phyloP scores from a whole-genome alignment of 805 yeast genomes.

The Saturnispora besseyi region DNA sequence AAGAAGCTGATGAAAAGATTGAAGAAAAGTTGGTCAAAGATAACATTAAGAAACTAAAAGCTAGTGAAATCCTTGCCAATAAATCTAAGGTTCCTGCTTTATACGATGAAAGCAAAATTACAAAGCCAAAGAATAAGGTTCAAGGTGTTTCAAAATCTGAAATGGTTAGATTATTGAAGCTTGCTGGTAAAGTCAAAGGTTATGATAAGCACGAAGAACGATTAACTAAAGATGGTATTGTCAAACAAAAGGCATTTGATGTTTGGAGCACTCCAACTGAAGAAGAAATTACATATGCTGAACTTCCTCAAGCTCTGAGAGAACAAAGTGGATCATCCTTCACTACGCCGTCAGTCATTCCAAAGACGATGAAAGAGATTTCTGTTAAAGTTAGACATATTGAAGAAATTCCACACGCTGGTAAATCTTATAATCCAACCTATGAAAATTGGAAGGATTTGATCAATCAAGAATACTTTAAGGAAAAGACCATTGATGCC shows the following conservation, averaged over 20 bases:
- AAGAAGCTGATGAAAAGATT: conserved; percentile 45
- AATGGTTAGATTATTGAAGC: conserved; percentile 54
- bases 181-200: conserved; percentile 66
- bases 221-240: conserved; percentile 56
- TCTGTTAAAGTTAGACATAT: conserved; percentile 48
- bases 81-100: conserved; percentile 73
- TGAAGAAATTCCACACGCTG: conserved; percentile 61
- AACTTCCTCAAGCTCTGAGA: conserved; percentile 33
- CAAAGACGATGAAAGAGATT: conserved; percentile 42
- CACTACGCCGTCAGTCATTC: conserved; percentile 44
- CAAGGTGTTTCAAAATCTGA: conserved; percentile 62
- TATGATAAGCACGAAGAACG: conserved; percentile 42
- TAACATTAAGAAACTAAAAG: conserved; percentile 30
- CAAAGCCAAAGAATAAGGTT: conserved; percentile 27
- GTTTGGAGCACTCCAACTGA: conserved; percentile 46
- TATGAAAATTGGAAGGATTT: conserved; percentile 72
- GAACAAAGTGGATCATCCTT: conserved; percentile 30
- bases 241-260: conserved; percentile 45
- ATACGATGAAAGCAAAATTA: conserved; percentile 29
- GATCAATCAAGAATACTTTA: conserved; percentile 54
- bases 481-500: conserved; percentile 61
- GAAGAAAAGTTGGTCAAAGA: conserved; percentile 33
- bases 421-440: conserved; percentile 90
- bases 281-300: conserved; percentile 12
- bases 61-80: conserved; percentile 57